Base-by-base conservation (phyloP, 176 grass and related monocot genomes). In the Phoenix roebelenii region DNA sequence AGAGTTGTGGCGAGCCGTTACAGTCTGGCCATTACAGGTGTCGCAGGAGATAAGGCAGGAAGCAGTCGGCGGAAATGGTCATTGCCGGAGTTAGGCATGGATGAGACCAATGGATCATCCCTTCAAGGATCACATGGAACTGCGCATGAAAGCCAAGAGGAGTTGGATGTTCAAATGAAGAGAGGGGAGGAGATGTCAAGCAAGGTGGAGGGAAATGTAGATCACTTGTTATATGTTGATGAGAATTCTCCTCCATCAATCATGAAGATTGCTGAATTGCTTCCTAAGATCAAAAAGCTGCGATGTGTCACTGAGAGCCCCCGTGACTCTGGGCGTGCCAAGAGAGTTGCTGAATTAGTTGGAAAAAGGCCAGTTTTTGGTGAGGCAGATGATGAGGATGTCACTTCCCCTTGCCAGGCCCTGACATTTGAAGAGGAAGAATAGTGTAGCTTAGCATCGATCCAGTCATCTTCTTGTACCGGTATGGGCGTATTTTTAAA, bases 1-100 rank as follows among this genome's bases (percentile, higher is more conserved):
- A 79, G 87, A 76, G 50, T 85, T 20, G 68, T 98, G 14, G 73
- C 88, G 0, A 98, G 93, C 76, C 93, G 93, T 55, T 98, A 98
- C 68, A 92, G 84, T 77, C 67, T 92, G 52, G 81, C 82, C 0
- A 71, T 79, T 6, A 32, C 55, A 6, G 57, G 66, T 4, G 52
- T 51, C 18, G 16, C 77, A 1, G 68, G 55, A 24, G 49, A 25
- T 2, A 77, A 58, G 54, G 14, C 68, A 9, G 79, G 80, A 2
- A 80, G 79, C 24, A 76, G 50, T 55, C 59, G 69, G 5, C 51
- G 52, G 28, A 88, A 88, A 68, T 79, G 79, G 70, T 79, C 84
- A 9, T 70, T 75, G 58, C 66, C 71, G 0, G 74, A 73, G 44
- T 5, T 64, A 51, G 0, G 15, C 55, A 18, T 18, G 55, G 15